Evolutionary conservation across 2,329 filamentous ascomycete genomes (phyloP).

Genomic region (Diaporthe citriasiana): DNA sequence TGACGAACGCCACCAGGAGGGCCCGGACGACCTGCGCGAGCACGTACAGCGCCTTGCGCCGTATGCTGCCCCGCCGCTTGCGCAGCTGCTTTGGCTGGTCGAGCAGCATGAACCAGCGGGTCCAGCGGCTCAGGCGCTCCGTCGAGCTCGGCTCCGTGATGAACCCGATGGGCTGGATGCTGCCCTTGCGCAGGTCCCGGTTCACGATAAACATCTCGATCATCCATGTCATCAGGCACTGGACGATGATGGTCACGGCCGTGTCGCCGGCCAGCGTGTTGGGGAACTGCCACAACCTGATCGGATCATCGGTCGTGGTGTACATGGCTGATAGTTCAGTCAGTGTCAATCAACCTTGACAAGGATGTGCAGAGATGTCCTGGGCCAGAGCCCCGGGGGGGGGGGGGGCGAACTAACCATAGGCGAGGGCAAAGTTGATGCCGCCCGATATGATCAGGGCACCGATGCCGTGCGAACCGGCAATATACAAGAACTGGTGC

Average conservation of each 20-base stretch:
- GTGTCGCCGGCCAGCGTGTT: conserved; percentile 66
- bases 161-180: conserved; percentile 63
- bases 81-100: conserved; percentile 48
- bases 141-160: conserved; percentile 52
- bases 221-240: conserved; percentile 66
- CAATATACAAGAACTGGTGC: conserved; percentile 64
- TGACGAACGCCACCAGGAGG: conserved; percentile 53
- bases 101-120: conserved; percentile 62
- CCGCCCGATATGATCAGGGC: conserved; percentile 62
- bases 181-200: conserved; percentile 59
- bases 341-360: conserved; percentile 35
- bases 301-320: conserved; percentile 57
- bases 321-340: conserved; percentile 60
- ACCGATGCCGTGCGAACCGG: conserved; percentile 62
- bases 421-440: conserved; percentile 67
- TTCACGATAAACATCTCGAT: conserved; percentile 63
- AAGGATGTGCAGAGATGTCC: not conserved
- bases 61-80: conserved; percentile 47
- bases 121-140: conserved; percentile 39
- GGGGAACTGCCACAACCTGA: conserved; percentile 64
- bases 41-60: conserved; percentile 53
- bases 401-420: conserved; percentile 54
- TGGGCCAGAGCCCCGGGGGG: not conserved
- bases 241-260: conserved; percentile 65
- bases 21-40: conserved; percentile 54